These are phyloP conservation scores for Stephanodiscus triporus DNA, from an alignment of 108 stramenopile genomes.

Conservation along the genomic window DNA sequence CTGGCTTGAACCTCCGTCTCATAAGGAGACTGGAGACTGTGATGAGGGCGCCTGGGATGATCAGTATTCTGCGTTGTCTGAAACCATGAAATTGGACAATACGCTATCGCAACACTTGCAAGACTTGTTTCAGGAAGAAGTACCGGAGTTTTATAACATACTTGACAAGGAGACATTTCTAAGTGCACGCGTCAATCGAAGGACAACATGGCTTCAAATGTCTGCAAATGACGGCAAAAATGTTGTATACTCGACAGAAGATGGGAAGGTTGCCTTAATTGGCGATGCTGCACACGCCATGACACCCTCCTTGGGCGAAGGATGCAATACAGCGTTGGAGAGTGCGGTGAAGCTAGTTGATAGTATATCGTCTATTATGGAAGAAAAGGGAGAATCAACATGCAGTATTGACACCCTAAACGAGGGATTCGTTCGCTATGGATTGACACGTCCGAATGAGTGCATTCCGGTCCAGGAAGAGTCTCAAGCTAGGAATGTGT, in stretches of 20 bases:
- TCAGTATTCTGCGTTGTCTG: constrained; percentile 36
- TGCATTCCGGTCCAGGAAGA: constrained; percentile 15
- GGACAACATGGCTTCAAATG: constrained; percentile 36
- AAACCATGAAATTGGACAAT: neutral
- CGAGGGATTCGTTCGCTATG: constrained; percentile 33
- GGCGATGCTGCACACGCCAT: constrained; percentile 48
- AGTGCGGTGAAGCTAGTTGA: constrained; percentile 38
- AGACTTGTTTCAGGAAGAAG: constrained; percentile 22
- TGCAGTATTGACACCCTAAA: constrained; percentile 21
- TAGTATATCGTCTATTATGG: constrained; percentile 8
- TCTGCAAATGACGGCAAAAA: constrained; percentile 5
- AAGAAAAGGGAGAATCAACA: constrained; percentile 8
- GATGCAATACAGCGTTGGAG: constrained; percentile 41
- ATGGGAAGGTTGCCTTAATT: constrained; percentile 30
- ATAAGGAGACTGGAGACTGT: constrained; percentile 16
- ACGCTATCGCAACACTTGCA: constrained; percentile 11
- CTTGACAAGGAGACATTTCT: constrained; percentile 16
- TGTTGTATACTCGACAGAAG: constrained; percentile 25
- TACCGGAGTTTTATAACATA: constrained; percentile 18
- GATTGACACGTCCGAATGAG: constrained; percentile 19
- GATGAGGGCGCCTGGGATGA: constrained; percentile 33
- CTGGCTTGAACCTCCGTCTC: constrained; percentile 25
- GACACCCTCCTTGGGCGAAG: constrained; percentile 47
- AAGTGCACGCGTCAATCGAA: constrained; percentile 35
- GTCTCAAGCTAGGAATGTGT: constrained; percentile 25